Percentiles rank a stretch among this genome's conserved stretches.
Evolutionary conservation across 805 yeast species (phyloP).

Genomic region (Kuraishia cidri): DNA sequence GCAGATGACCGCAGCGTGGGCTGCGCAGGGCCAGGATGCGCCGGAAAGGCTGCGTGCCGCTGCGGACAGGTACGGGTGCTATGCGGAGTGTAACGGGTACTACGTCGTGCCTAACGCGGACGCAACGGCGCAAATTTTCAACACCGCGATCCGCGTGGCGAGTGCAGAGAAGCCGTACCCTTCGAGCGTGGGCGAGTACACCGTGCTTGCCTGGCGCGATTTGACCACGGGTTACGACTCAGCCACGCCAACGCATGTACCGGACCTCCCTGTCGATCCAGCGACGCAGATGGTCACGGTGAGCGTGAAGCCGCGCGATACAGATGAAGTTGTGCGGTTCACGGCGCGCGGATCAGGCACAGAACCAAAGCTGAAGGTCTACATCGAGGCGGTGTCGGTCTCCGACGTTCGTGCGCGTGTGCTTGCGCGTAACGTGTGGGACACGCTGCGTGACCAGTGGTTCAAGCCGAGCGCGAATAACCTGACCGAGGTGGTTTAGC

Average conservation of each 20-base stretch:
- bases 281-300: conserved; percentile 84
- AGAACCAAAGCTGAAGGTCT: conserved; percentile 89
- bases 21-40: conserved; percentile 25
- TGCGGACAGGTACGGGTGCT: conserved; percentile 64
- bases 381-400: conserved; percentile 65
- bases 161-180: conserved; percentile 27
- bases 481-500: conserved; percentile 24
- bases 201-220: conserved; percentile 69
- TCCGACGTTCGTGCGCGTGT: conserved; percentile 35
- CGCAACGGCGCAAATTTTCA: conserved; percentile 47
- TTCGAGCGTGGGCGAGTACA: conserved; percentile 41
- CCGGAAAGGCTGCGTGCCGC: conserved; percentile 48
- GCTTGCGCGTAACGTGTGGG: conserved; percentile 65
- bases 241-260: conserved; percentile 43
- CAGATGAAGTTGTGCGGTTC: conserved; percentile 43
- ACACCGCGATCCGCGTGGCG: conserved; percentile 23
- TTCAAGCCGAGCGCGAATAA: conserved; percentile 46
- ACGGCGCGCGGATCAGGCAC: conserved; percentile 95
- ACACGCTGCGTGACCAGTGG: conserved; percentile 48
- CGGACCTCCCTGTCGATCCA: conserved; percentile 63
- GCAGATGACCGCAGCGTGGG: conserved; percentile 55
- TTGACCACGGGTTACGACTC: conserved; percentile 79
- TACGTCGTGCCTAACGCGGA: conserved; percentile 52
- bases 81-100: conserved; percentile 82
- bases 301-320: conserved; percentile 20